These are phyloP conservation scores for Beta corolliflora DNA, from an alignment of 179 eudicot genomes.

Conservation along the genomic window DNA sequence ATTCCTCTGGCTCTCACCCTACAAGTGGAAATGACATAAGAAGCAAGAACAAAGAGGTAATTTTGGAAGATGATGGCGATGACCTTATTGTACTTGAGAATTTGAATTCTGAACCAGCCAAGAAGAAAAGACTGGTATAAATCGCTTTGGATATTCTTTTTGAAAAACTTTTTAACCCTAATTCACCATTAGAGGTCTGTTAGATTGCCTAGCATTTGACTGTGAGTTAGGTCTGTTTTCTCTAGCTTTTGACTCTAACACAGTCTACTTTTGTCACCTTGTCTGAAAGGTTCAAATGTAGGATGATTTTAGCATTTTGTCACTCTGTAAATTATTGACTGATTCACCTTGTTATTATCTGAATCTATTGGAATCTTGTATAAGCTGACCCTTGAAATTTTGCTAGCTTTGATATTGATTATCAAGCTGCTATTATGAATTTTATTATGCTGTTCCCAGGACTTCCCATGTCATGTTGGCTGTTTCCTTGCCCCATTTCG, in stretches of 20 bases:
- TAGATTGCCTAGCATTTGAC: constrained; percentile 21
- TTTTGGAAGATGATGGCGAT: constrained; percentile 48
- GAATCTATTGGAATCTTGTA: constrained; percentile 24
- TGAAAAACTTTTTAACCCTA: constrained; percentile 26
- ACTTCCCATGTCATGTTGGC: not conserved
- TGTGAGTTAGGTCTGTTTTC: constrained; percentile 19
- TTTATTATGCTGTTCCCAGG: not conserved
- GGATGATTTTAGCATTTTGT: constrained; percentile 24
- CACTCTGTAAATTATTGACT: constrained; percentile 16
- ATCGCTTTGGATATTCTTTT: constrained; percentile 5
- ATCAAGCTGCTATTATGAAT: constrained; percentile 21
- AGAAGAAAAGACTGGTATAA: constrained; percentile 53
- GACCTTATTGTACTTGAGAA: constrained; percentile 59
- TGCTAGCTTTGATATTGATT: constrained; percentile 16
- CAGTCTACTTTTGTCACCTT: constrained; percentile 19
- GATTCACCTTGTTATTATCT: constrained; percentile 20
- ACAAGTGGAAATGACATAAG: constrained; percentile 21
- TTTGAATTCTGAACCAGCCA: constrained; percentile 42
- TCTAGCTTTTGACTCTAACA: constrained; percentile 27
- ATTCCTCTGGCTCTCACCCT: constrained; percentile 28
- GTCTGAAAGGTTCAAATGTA: not conserved
- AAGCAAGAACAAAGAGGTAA: constrained; percentile 47
- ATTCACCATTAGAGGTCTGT: constrained; percentile 37
- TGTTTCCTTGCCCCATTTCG: constrained; percentile 9
- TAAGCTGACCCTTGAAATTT: constrained; percentile 17